These are phyloP conservation scores for Umbelopsis sp. DNA, from an alignment of 371 early-diverging fungal genomes.

Conservation along the genomic window DNA sequence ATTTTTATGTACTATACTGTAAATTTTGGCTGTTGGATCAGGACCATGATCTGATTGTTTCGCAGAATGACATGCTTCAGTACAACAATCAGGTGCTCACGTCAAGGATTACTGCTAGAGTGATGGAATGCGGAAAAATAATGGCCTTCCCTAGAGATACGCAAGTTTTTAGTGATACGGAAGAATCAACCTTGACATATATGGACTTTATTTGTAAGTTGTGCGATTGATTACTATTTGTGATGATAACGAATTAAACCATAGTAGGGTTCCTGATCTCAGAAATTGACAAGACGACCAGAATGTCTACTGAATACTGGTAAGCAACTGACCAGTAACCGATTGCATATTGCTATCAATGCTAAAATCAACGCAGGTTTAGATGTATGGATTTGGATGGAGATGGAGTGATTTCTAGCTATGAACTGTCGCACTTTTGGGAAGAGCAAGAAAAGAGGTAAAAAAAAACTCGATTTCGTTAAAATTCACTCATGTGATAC, in stretches of 20 bases:
- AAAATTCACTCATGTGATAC: too few species aligned
- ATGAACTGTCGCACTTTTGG: constrained; percentile 85
- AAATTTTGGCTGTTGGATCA: constrained; percentile 91
- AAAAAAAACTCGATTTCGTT: neutral
- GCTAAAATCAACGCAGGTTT: constrained; percentile 54
- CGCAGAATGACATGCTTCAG: constrained; percentile 62
- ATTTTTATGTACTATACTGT: constrained; percentile 96
- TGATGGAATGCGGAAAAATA: constrained; percentile 56
- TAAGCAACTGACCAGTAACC: constrained; percentile 1
- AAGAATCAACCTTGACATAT: constrained; percentile 43
- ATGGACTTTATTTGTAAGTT: constrained; percentile 63
- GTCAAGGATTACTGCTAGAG: constrained; percentile 58
- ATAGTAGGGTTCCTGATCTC: constrained; percentile 83
- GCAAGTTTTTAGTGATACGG: constrained; percentile 5
- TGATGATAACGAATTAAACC: neutral
- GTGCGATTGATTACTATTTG: constrained; percentile 14
- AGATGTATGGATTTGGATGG: constrained; percentile 89
- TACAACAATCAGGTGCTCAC: constrained; percentile 70
- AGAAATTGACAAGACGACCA: constrained; percentile 82
- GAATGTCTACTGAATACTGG: constrained; percentile 90
- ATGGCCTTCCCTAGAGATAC: constrained; percentile 30
- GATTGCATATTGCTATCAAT: neutral
- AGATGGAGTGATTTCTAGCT: constrained; percentile 84
- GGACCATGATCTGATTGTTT: constrained; percentile 75
- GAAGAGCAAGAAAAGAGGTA: constrained; percentile 72